Conservation (phyloP, 768 basidiomycete genomes). For the Lentinula boryana region DNA sequence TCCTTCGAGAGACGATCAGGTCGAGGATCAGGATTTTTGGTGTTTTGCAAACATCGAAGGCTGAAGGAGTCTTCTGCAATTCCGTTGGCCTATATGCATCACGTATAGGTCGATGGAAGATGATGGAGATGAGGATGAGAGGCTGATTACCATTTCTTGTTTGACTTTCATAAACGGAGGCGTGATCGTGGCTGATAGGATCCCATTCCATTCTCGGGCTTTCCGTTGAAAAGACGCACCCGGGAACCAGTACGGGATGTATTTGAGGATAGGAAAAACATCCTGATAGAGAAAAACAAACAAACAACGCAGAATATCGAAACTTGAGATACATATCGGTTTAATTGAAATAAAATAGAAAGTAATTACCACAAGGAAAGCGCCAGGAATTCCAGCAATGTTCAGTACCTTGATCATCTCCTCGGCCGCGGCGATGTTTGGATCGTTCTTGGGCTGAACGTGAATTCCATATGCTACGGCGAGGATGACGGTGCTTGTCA, state of each 20-base stretch:
- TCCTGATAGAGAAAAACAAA: not conserved
- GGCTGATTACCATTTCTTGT: not conserved
- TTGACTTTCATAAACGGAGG: not conserved
- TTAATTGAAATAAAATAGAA: not conserved
- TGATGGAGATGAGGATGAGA: not conserved
- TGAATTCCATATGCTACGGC: slow-evolving; percentile 31
- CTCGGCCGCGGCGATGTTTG: slow-evolving; percentile 27
- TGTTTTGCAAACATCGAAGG: not conserved
- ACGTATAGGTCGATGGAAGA: not conserved
- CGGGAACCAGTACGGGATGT: slow-evolving; percentile 3
- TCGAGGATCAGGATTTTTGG: not conserved
- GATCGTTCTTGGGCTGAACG: slow-evolving; percentile 24
- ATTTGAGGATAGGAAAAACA: slow-evolving; percentile 2
- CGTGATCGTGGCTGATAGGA: not conserved
- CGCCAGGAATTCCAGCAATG: slow-evolving; percentile 24
- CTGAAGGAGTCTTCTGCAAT: not conserved
- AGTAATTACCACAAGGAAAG: slow-evolving; percentile 20
- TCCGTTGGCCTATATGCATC: not conserved
- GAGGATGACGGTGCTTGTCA: slow-evolving; percentile 26
- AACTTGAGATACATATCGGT: not conserved
- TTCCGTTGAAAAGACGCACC: not conserved
- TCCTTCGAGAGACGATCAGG: not conserved
- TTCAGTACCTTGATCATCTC: slow-evolving; percentile 22
- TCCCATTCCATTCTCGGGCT: not conserved
- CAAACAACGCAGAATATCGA: too few species aligned